Conservation (phyloP, 805 yeast genomes). For the Wickerhamiella azymoides region DNA sequence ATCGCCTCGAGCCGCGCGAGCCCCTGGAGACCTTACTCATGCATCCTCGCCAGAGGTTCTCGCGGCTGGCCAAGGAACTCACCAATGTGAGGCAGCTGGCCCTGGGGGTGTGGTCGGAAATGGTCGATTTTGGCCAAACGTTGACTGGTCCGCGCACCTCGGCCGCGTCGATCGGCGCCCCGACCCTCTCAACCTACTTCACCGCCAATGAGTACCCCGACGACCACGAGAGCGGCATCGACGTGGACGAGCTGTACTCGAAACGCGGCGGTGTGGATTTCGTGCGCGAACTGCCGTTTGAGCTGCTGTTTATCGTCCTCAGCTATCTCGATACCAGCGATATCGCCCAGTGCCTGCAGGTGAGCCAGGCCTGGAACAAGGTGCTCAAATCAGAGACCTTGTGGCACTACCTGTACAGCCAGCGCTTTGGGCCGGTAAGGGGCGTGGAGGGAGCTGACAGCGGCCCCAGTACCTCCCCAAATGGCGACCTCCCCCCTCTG, state of each 20-base stretch:
- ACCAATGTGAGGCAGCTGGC: neutral
- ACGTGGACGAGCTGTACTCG: neutral
- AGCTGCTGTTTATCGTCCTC: slow-evolving; percentile 14
- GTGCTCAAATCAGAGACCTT: slow-evolving; percentile 11
- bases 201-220: slow-evolving; percentile 1
- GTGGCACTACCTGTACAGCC: slow-evolving; percentile 17
- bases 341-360: slow-evolving; percentile 14
- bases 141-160: neutral
- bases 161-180: neutral
- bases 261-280: slow-evolving; percentile 10
- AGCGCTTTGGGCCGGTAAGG: slow-evolving; percentile 17
- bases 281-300: slow-evolving; percentile 13
- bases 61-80: neutral
- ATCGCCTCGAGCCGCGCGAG: too few species aligned
- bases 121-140: neutral
- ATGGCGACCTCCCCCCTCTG: neutral
- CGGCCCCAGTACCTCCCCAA: slow-evolving; percentile 16
- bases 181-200: neutral
- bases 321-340: slow-evolving; percentile 13
- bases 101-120: neutral
- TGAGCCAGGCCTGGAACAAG: slow-evolving; percentile 16
- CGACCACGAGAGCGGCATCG: slow-evolving; percentile 6
- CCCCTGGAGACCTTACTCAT: neutral
- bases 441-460: too few species aligned
- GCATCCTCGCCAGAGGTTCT: neutral